Conservation (phyloP, 306 rosid genomes). For the Cucurbita moschata region DNA sequence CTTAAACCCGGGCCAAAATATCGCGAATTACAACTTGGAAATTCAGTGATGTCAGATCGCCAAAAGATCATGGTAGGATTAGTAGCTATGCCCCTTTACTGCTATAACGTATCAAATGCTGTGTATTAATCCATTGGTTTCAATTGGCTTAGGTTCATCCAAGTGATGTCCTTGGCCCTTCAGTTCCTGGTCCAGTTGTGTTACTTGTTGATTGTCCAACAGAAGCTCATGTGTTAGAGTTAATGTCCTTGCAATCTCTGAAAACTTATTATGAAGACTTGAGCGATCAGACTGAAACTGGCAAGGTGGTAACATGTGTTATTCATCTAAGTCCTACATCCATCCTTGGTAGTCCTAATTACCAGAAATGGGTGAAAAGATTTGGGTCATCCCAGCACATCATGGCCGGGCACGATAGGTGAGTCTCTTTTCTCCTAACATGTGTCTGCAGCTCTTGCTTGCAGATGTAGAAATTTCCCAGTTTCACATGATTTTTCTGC, state of each 20-base stretch:
- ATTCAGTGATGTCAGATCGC: constrained; percentile 68
- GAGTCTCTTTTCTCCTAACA: neutral
- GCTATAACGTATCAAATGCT: neutral
- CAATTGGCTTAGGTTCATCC: constrained; percentile 56
- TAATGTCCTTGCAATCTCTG: constrained; percentile 44
- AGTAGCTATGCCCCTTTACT: neutral
- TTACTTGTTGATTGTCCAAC: constrained; percentile 90
- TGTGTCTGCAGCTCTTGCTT: constrained; percentile 2
- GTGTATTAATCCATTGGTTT: neutral
- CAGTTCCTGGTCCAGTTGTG: constrained; percentile 87
- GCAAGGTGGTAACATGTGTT: constrained; percentile 47
- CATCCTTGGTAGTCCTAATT: constrained; percentile 31
- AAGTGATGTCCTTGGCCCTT: constrained; percentile 82
- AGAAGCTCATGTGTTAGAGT: constrained; percentile 55
- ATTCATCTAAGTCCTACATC: constrained; percentile 80
- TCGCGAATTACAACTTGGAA: constrained; percentile 66
- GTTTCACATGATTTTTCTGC: constrained; percentile 8
- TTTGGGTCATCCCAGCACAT: constrained; percentile 71
- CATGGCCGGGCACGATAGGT: constrained; percentile 90
- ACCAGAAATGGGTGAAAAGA: constrained; percentile 78
- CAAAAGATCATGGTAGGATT: constrained; percentile 51
- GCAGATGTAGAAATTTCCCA: neutral
- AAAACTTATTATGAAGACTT: constrained; percentile 35
- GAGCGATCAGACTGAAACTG: constrained; percentile 24
- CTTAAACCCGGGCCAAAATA: constrained; percentile 75